Percentiles rank a stretch among this genome's conserved stretches.
These are phyloP conservation scores for Chenopodium quinoa DNA, from an alignment of 148 eudicot genomes.

Conservation along the genomic window DNA sequence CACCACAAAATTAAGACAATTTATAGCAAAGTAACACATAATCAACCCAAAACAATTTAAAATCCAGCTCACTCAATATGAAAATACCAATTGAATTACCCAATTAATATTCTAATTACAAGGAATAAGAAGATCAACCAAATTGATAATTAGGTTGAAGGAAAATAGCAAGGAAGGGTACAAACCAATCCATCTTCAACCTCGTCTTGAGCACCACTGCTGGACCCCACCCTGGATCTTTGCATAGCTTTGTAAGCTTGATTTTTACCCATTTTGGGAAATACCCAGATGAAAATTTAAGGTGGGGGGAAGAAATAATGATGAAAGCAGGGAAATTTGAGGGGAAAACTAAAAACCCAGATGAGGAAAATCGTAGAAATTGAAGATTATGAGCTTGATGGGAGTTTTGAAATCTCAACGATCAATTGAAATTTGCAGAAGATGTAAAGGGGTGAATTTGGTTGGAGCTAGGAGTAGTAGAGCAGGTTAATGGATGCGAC, in stretches of 20 bases:
- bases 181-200: slow-evolving; percentile 90
- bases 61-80: background rate
- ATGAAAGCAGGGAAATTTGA: slow-evolving; percentile 1
- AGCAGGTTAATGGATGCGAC: background rate
- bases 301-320: background rate
- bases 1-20: background rate
- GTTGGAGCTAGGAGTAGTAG: background rate
- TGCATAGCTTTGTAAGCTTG: slow-evolving; percentile 92
- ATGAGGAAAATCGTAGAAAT: background rate
- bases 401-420: slow-evolving; percentile 10
- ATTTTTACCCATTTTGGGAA: slow-evolving; percentile 67
- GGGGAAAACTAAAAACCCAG: slow-evolving; percentile 20
- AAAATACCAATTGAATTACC: background rate
- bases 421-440: slow-evolving; percentile 4
- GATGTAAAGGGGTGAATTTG: slow-evolving; percentile 11
- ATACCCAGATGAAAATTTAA: slow-evolving; percentile 30
- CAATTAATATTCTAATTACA: background rate
- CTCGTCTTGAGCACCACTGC: slow-evolving; percentile 60
- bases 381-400: background rate
- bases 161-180: slow-evolving; percentile 48
- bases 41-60: slow-evolving; percentile 6
- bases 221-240: slow-evolving; percentile 62
- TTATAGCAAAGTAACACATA: background rate
- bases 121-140: background rate
- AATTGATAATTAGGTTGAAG: background rate